Conservation (phyloP, 805 yeast species). For the Candida khao-thaluensis region DNA sequence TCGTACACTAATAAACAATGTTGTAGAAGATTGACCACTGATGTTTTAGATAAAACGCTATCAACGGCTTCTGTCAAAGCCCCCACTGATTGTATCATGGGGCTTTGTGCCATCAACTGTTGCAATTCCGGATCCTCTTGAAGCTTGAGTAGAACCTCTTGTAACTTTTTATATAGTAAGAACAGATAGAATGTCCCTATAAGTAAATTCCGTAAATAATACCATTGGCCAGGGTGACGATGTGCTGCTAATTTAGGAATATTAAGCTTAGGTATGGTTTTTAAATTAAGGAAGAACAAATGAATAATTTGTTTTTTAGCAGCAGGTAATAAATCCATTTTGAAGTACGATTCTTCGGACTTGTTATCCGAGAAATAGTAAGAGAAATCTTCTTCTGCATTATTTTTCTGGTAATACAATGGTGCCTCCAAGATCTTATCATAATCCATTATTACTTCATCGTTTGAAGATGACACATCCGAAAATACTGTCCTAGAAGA, state of each 20-base stretch:
- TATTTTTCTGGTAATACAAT: conserved; percentile 24
- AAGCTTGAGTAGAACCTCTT: conserved; percentile 18
- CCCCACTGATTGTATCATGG: conserved; percentile 10
- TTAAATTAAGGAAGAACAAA: conserved; percentile 27
- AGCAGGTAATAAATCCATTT: conserved; percentile 13
- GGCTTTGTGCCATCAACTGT: conserved; percentile 7
- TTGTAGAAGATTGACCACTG: conserved; percentile 21
- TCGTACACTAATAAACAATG: conserved; percentile 29
- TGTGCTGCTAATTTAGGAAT: conserved; percentile 23
- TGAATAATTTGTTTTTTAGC: conserved; percentile 27
- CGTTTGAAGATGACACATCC: conserved; percentile 5
- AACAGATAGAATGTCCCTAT: conserved; percentile 30
- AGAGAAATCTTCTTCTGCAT: conserved; percentile 33
- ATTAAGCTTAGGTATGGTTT: conserved; percentile 31
- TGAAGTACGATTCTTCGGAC: conserved; percentile 18
- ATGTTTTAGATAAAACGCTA: conserved; percentile 18
- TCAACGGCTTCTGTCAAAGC: conserved; percentile 11
- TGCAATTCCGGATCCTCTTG: conserved; percentile 10
- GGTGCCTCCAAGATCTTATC: conserved; percentile 25
- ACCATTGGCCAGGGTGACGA: conserved; percentile 32
- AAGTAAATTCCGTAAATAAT: conserved; percentile 32
- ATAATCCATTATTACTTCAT: conserved; percentile 10
- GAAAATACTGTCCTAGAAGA: conserved; percentile 7
- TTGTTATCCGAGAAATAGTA: conserved; percentile 20
- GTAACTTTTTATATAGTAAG: conserved; percentile 29